phyloP scores from a whole-genome alignment of 495 filamentous ascomycete species.

The Endocarpon pusillum region DNA sequence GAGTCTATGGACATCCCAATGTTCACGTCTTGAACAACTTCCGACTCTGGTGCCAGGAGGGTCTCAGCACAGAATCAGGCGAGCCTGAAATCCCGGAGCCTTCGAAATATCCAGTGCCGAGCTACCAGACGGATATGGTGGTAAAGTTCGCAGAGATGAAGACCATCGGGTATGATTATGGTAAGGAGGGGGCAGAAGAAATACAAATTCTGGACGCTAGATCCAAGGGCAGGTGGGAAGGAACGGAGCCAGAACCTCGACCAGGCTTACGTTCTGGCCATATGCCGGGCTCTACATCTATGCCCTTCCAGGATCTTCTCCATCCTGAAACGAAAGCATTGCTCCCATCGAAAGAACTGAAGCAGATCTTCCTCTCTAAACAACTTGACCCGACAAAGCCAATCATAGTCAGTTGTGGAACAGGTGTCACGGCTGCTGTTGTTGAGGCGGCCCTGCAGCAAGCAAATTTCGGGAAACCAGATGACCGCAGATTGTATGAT shows the following conservation, averaged over 20 bases:
- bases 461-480: slow-evolving; percentile 52
- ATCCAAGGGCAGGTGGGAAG: slow-evolving; percentile 60
- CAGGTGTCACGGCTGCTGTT: slow-evolving; percentile 85
- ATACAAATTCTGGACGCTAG: slow-evolving; percentile 86
- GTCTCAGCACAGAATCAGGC: slow-evolving; percentile 62
- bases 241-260: slow-evolving; percentile 73
- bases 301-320: slow-evolving; percentile 65
- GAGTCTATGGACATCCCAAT: slow-evolving; percentile 74
- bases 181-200: slow-evolving; percentile 61
- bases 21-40: slow-evolving; percentile 94
- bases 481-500: slow-evolving; percentile 70
- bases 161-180: slow-evolving; percentile 52
- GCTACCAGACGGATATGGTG: slow-evolving; percentile 35
- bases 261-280: slow-evolving; percentile 79
- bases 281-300: slow-evolving; percentile 70
- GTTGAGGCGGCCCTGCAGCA: slow-evolving; percentile 74
- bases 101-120: slow-evolving; percentile 38
- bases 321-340: slow-evolving; percentile 70
- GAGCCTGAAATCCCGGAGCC: slow-evolving; percentile 37
- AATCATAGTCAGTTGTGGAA: slow-evolving; percentile 81
- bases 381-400: slow-evolving; percentile 67
- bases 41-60: slow-evolving; percentile 69
- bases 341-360: slow-evolving; percentile 51
- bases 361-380: slow-evolving; percentile 55
- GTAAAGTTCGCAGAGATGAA: slow-evolving; percentile 66